Percentiles rank a stretch among this genome's conserved stretches.
phyloP scores from a whole-genome alignment of 106 monocot genomes.

The Allium fistulosum region DNA sequence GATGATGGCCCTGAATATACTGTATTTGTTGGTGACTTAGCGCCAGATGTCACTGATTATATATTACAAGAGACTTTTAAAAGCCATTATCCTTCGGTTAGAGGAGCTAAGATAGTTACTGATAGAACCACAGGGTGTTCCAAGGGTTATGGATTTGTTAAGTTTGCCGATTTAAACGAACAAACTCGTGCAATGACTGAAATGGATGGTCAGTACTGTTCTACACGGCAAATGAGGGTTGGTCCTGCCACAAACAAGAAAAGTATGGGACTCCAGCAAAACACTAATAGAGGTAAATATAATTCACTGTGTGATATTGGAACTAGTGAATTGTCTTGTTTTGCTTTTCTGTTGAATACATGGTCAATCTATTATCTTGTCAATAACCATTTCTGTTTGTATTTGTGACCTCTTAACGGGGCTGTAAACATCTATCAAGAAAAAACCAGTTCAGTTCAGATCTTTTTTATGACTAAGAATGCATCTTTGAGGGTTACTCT shows the following conservation, averaged over 20 bases:
- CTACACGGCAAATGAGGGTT: conserved; percentile 71
- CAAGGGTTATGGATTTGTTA: conserved; percentile 92
- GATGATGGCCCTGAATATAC: conserved; percentile 61
- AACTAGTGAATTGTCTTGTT: neutral
- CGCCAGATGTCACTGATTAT: conserved; percentile 75
- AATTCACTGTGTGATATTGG: neutral
- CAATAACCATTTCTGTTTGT: neutral
- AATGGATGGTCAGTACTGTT: conserved; percentile 82
- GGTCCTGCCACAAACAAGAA: conserved; percentile 72
- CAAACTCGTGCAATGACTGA: conserved; percentile 76
- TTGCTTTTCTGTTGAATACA: conserved; percentile 6
- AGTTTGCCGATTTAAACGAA: conserved; percentile 68
- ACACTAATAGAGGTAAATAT: conserved; percentile 36
- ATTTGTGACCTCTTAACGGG: conserved; percentile 6
- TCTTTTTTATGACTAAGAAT: no score
- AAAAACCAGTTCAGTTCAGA: no score
- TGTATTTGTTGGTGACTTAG: conserved; percentile 87
- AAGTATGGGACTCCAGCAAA: conserved; percentile 22
- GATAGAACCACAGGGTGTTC: conserved; percentile 72
- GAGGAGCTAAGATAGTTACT: conserved; percentile 73
- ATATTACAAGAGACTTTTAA: conserved; percentile 67
- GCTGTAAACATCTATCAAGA: conserved; percentile 15
- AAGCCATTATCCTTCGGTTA: conserved; percentile 53
- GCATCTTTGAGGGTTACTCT: no score
- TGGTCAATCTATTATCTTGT: neutral